Evolutionary conservation across 164 flowering plant genomes (phyloP).

Genomic region (Malania oleifera): DNA sequence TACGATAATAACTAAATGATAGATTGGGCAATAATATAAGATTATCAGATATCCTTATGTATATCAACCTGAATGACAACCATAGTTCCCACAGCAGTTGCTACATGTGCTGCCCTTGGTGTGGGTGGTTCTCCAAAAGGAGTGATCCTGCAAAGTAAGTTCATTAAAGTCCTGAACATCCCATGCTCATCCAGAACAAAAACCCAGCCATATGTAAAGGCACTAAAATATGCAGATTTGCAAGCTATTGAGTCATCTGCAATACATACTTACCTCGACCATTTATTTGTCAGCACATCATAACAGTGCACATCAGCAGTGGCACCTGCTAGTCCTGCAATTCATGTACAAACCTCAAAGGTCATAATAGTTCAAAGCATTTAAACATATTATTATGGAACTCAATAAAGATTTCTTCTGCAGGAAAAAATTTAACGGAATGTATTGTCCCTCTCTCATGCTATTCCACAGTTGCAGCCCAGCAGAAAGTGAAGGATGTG

Average conservation of each 20-base stretch:
- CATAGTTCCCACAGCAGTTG: slow-evolving; percentile 99
- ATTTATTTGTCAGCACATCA: slow-evolving; percentile 89
- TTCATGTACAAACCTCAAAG: slow-evolving; percentile 7
- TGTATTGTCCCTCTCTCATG: too few species aligned
- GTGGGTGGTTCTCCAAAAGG: slow-evolving; percentile 98
- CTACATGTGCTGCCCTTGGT: slow-evolving; percentile 99
- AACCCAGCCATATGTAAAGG: neutral
- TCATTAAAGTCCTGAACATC: slow-evolving; percentile 1
- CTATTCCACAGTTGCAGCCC: too few species aligned
- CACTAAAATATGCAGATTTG: neutral
- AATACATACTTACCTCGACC: slow-evolving; percentile 67
- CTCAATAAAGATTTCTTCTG: neutral
- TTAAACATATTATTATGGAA: neutral
- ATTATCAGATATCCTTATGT: neutral
- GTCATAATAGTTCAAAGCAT: slow-evolving; percentile 2
- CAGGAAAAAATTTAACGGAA: too few species aligned
- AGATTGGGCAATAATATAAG: slow-evolving; percentile 1
- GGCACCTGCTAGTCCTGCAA: slow-evolving; percentile 95
- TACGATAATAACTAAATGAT: neutral
- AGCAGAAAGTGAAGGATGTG: too few species aligned
- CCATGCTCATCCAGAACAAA: too few species aligned
- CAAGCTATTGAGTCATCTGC: too few species aligned
- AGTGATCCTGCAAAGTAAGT: slow-evolving; percentile 50
- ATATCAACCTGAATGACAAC: slow-evolving; percentile 91
- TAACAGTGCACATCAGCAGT: slow-evolving; percentile 98